These are phyloP conservation scores for Thecaphora thlaspeos DNA, from an alignment of 1,284 basidiomycete species.

Conservation along the genomic window DNA sequence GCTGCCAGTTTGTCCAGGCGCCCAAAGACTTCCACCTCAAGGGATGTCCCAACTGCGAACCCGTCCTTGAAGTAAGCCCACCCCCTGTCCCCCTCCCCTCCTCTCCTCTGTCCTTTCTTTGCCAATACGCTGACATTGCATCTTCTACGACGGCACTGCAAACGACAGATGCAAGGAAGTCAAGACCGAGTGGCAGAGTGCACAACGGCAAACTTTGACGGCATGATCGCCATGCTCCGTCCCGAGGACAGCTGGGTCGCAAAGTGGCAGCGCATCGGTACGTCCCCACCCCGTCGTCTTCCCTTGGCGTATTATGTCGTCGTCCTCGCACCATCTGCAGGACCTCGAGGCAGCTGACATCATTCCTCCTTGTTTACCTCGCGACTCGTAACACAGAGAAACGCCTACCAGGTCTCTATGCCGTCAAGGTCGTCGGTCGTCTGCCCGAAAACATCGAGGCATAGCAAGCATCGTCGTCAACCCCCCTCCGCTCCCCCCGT, in stretches of 20 bases:
- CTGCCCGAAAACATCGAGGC: conserved; percentile 42
- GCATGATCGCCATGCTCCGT: conserved; percentile 82
- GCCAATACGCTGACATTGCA: neutral
- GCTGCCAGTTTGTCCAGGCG: conserved; percentile 85
- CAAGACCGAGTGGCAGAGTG: conserved; percentile 79
- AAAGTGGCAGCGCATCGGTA: conserved; percentile 48
- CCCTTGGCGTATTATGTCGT: too few species aligned
- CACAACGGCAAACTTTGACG: conserved; percentile 93
- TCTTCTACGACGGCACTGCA: neutral
- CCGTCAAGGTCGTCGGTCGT: conserved; percentile 53
- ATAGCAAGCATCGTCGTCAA: too few species aligned
- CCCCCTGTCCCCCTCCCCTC: neutral
- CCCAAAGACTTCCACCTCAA: conserved; percentile 78
- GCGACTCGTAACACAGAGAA: too few species aligned
- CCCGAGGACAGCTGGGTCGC: conserved; percentile 93
- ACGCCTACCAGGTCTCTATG: conserved; percentile 53
- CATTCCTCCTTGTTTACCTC: too few species aligned
- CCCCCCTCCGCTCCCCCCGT: too few species aligned
- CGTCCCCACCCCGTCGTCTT: conserved; percentile 16
- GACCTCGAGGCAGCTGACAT: too few species aligned
- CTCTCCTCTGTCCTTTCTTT: conserved; percentile 16
- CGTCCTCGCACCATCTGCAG: neutral
- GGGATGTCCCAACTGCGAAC: conserved; percentile 97
- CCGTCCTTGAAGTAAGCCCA: conserved; percentile 76
- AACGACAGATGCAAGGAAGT: conserved; percentile 76